Percentiles rank a stretch among this genome's conserved stretches.
These are phyloP conservation scores for Microcera coccophila DNA, from an alignment of 2,329 filamentous ascomycete genomes.

Conservation along the genomic window DNA sequence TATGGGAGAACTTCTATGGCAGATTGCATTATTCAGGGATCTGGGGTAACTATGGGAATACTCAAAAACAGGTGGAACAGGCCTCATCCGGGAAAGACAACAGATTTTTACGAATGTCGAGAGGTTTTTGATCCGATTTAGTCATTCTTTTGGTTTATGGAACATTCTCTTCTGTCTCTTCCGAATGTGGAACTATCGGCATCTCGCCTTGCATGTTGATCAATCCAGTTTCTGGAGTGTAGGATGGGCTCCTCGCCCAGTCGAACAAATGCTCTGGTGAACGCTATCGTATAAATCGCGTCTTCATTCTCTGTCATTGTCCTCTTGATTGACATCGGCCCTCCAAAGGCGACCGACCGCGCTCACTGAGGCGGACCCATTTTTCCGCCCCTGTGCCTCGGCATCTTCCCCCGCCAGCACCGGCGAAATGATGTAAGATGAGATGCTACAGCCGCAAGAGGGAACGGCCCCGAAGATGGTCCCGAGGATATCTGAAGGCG, in stretches of 20 bases:
- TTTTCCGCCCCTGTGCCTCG: slow-evolving; percentile 22
- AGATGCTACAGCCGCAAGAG: not conserved
- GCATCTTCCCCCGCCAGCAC: slow-evolving; percentile 28
- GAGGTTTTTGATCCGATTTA: slow-evolving; percentile 7
- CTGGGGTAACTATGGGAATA: not conserved
- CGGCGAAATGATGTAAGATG: slow-evolving; percentile 8
- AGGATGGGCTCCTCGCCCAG: too few relatives aligned
- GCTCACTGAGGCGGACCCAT: slow-evolving; percentile 16
- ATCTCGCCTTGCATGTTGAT: not conserved
- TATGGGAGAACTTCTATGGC: too few relatives aligned
- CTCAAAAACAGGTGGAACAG: slow-evolving; percentile 20
- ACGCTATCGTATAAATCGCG: too few relatives aligned
- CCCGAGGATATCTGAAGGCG: not conserved
- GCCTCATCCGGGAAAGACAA: slow-evolving; percentile 16
- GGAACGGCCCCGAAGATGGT: not conserved
- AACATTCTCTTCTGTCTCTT: not conserved
- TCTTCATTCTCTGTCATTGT: too few relatives aligned
- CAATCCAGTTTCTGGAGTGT: too few relatives aligned
- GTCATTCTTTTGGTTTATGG: slow-evolving; percentile 1
- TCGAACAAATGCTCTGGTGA: too few relatives aligned
- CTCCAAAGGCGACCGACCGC: too few relatives aligned
- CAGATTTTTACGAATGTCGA: slow-evolving; percentile 4
- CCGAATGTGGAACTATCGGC: not conserved
- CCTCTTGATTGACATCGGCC: too few relatives aligned
- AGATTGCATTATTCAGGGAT: not conserved